Evolutionary conservation across 2,329 filamentous ascomycete genomes (phyloP), one percentile per base, ranked within the genome.

Genomic region (Fusarium musae): DNA sequence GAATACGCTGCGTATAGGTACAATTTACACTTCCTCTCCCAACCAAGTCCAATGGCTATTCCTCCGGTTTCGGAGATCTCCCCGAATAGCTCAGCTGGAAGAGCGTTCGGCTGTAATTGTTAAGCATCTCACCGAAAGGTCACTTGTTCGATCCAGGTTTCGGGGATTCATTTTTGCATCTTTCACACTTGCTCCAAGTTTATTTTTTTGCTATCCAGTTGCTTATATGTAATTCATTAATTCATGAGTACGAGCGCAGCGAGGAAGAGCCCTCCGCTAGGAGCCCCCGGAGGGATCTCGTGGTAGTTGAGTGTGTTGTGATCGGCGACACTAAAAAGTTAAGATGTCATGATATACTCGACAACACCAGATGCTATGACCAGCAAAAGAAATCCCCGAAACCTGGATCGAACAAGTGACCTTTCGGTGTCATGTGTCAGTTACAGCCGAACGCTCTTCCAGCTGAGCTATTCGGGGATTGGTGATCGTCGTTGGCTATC

Each of bases 101-200:
- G 75, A 77, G 75, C 75, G 75, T 77, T 75, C 70, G 74, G 63
- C 75, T 77, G 75, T 77, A 77, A 77, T 53, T 47, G 72, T 53
- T 56, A 42, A 47, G 32, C 50, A 63, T 60, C 39, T 65, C 61
- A 77, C 63, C 75, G 70, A 73, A 77, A 77, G 74, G 75, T 73
- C 75, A 76, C 75, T 72, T 77, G 75, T 77, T 77, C 75, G 75
- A 77, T 67, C 75, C 75, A 77, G 75, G 75, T 76, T 73, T 76
- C 63, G 75, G 75, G 75, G 74, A 54, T 42, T 67, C 23, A 21
- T 74, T 77, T 76, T 73, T 58, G 36, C 37, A 1, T 8, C 6
- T 13, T 54, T 17, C 4, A 12, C 17, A 7, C 15, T 15, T 28
- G 17, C 26, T 21, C 1, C 6, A 28, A 10, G 12, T 10, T 21